Evolutionary conservation across 306 rosid genomes (phyloP).

Genomic region (Lathyrus aphaca): DNA sequence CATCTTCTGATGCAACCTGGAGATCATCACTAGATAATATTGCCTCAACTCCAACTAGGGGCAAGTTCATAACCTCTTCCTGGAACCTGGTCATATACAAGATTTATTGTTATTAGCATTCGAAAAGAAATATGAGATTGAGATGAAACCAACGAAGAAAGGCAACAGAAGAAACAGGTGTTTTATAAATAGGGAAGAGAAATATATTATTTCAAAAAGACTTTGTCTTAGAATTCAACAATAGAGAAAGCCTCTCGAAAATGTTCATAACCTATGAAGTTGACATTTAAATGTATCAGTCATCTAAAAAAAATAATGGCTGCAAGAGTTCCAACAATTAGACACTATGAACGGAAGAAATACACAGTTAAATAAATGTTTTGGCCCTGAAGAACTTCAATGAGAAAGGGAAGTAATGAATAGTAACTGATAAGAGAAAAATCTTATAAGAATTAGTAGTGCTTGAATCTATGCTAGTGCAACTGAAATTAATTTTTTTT

Average conservation of each 20-base stretch:
- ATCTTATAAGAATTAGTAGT: background rate
- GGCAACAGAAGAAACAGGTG: conserved; percentile 10
- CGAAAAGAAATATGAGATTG: background rate
- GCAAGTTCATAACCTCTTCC: conserved; percentile 87
- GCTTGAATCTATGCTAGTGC: background rate
- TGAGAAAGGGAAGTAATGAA: background rate
- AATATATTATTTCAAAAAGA: background rate
- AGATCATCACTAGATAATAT: conserved; percentile 86
- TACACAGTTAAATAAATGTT: background rate
- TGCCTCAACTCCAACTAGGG: conserved; percentile 91
- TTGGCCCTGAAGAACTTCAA: background rate
- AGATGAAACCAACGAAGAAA: conserved; percentile 22
- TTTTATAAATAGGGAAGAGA: conserved; percentile 2
- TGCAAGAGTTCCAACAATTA: conserved; percentile 6
- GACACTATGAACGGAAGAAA: background rate
- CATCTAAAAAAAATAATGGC: conserved; percentile 5
- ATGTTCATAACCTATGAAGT: conserved; percentile 20
- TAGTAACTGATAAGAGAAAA: conserved; percentile 1
- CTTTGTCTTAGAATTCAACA: background rate
- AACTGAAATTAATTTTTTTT: background rate
- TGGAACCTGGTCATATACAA: conserved; percentile 65
- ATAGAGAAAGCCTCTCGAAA: conserved; percentile 15
- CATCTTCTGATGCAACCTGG: conserved; percentile 98
- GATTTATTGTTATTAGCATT: conserved; percentile 36
- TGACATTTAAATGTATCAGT: conserved; percentile 2